Evolutionary conservation across 2,329 filamentous ascomycete species (phyloP), one percentile per base, ranked within the genome.

Genomic region (Leptographium galeiforme): DNA sequence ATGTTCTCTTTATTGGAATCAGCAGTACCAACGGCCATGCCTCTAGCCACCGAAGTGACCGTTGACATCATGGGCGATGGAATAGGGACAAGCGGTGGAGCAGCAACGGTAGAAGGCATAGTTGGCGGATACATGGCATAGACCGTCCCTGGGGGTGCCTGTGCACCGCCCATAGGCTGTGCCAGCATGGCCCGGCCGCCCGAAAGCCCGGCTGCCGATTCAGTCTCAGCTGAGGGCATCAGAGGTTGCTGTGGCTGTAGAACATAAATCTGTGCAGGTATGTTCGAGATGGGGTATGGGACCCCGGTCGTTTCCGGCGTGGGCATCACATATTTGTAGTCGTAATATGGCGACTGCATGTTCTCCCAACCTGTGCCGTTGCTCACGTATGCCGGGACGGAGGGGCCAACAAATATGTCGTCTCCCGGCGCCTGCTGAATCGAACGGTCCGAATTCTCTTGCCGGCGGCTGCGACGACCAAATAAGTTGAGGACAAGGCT

Each of bases 231-330:
- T 3, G 50, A n/a, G 1, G 38, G 18, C 1, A 43, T 8, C 0
- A 48, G 32, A 10, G 8, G 6, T 53, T 49, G 57, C 38, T 54
- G 57, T 0, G 57, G 55, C 32, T 58, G 57, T 18, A 58, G 30
- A 2, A 55, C 25, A 38, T 57, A 58, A 6, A 57, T 34, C 0
- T 57, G 53, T 1, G 55, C 53, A 3, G 57, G 57, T 11, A 57
- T 52, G 36, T 58, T 58, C 12, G 56, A 48, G 13, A 56, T 30
- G 4, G 56, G 14, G 19, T 57, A 58, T 1, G 49, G 40, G 14
- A 48, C 46, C 8, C 51, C 55, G 2, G 49, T n/a, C 0, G 53
- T 43, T 2, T 48, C n/a, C 2, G 43, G 12, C n/a, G 43, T 8
- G 4, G 48, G 19, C 8, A 12, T 8, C 19, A 12, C 32, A 12